A percentile compares a stretch with the other conserved stretches of the same genome.
Conservation (phyloP, 2,329 filamentous ascomycete species). For the Colletotrichum graminicola region DNA sequence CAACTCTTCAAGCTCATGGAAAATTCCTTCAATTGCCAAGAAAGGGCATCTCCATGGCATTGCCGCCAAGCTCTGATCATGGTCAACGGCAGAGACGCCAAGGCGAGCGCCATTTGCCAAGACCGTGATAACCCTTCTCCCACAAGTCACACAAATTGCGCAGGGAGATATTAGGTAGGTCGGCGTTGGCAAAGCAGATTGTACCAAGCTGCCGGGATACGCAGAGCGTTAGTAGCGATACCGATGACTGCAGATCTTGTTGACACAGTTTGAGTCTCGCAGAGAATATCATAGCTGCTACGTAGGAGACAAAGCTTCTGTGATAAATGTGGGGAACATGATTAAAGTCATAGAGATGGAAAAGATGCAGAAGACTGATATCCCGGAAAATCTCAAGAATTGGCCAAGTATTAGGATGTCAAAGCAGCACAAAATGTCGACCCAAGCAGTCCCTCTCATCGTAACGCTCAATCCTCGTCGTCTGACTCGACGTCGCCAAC, state of each 20-base stretch:
- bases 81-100: slow-evolving; percentile 20
- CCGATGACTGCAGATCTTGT: no score
- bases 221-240: no score
- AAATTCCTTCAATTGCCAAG: slow-evolving; percentile 20
- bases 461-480: no score
- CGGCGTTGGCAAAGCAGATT: not conserved
- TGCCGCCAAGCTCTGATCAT: slow-evolving; percentile 31
- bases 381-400: no score
- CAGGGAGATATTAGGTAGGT: not conserved
- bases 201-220: not conserved
- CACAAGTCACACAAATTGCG: slow-evolving; percentile 6
- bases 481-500: not conserved
- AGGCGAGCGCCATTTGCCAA: slow-evolving; percentile 28
- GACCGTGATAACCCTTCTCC: slow-evolving; percentile 1
- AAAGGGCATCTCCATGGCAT: slow-evolving; percentile 1
- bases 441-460: no score
- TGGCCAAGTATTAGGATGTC: no score
- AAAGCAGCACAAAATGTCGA: no score
- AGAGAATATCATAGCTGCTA: not conserved
- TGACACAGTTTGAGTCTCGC: no score
- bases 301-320: not conserved
- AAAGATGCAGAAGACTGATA: no score
- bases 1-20: not conserved
- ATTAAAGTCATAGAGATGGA: no score
- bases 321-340: no score